phyloP scores from a whole-genome alignment of 345 rosid species.

The Brassica rapa region DNA sequence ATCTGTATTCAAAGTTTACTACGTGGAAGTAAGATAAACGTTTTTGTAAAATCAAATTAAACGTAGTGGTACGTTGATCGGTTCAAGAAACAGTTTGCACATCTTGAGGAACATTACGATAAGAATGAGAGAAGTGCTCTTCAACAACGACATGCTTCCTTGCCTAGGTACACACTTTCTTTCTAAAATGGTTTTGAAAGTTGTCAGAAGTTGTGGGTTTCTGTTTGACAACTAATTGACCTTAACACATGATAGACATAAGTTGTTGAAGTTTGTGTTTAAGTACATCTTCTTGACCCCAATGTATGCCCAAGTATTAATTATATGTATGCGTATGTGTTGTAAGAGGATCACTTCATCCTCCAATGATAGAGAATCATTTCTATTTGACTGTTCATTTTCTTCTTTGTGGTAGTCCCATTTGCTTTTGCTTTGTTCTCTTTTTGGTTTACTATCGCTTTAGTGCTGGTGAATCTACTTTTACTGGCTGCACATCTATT shows the following conservation, averaged over 20 bases:
- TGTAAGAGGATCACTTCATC: constrained; percentile 11
- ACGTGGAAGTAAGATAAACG: background rate
- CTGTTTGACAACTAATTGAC: background rate
- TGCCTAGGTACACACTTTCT: constrained; percentile 62
- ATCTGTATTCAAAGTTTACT: background rate
- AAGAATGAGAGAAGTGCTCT: constrained; percentile 78
- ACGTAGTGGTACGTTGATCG: constrained; percentile 88
- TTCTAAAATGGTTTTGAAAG: background rate
- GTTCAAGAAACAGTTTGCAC: constrained; percentile 96
- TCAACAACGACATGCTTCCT: constrained; percentile 86
- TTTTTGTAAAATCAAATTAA: background rate
- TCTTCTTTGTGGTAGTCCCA: constrained; percentile 15
- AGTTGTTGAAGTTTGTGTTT: background rate
- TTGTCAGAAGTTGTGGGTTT: background rate
- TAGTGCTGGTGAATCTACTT: constrained; percentile 2
- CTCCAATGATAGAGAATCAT: constrained; percentile 20
- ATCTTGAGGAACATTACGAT: constrained; percentile 82
- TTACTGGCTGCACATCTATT: background rate
- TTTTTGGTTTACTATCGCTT: constrained; percentile 20
- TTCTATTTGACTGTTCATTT: constrained; percentile 11
- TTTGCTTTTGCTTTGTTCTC: constrained; percentile 33
- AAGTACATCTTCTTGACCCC: background rate
- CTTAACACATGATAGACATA: background rate
- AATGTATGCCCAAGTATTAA: too few relatives aligned
- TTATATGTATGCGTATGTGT: background rate